Evolutionary conservation across 1,284 basidiomycete genomes (phyloP), one percentile per base, ranked within the genome.

Genomic region (Austroboletus niveus): DNA sequence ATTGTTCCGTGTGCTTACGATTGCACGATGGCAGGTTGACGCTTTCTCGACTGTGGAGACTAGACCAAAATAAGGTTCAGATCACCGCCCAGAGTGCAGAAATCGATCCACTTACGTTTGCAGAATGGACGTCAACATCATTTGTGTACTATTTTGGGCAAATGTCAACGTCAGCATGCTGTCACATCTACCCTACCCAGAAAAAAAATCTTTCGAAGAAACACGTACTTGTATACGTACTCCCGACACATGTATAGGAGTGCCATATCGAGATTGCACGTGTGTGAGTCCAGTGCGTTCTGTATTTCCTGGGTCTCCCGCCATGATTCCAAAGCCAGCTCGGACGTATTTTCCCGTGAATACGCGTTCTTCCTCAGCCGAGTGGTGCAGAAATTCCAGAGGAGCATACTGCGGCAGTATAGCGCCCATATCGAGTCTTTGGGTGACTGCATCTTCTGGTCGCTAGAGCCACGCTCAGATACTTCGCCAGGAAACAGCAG

Each of bases 391-490:
- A 81, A 84, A 61, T 80, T 85, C 83, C 86, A 89, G 1, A 90
- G 72, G 11, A 91, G 75, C 84, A 89, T 85, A 63, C 81, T 81
- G 45, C 88, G 82, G 69, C 84, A 88, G 61, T 88, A 87, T 32
- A 91, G 72, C 0, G 85, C 87, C 86, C 87, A 89, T 4, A 90
- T 74, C 9, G 83, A 83, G 56, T 89, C 85, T 64, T 88, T 88
- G 11, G 83, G 75, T 12, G 82, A 82, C 45, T 63, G 61, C 31
- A 52, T 34, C 60, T 74, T 71, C 70, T 76, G 53, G 57, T 69
- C 54, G 65, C 69, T 47, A 65, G 75, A 49, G 63, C 61, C 64
- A 49, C 78, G 78, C 61, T 84, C 79, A 42, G 77, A 68, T 10
- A 75, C 75, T 69, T 88, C 85, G 11, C 85, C 85, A 15, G 81